Base-by-base conservation (phyloP, 345 rosid species). In the Eucalyptus sp. region DNA sequence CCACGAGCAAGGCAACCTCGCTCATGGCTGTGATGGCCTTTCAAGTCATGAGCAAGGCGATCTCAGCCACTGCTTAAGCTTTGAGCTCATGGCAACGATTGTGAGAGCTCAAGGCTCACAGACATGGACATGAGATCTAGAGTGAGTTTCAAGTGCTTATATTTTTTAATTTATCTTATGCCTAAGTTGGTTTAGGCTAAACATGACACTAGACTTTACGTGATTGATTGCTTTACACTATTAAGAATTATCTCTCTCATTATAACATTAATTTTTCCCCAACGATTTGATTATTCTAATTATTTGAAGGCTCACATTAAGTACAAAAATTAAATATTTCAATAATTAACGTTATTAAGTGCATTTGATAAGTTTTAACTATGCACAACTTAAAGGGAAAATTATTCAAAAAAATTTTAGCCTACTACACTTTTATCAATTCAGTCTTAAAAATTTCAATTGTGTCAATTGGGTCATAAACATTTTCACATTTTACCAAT, bases 371-470 rank as follows among this genome's bases (percentile, higher is more conserved):
- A 64, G 10, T 4, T 64, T 64, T 14, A 64, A 14, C 6, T n/a
- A 6, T 6, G 7, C 37, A 64, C 7, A 64, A n/a, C 18, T 64
- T 64, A 64, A 22, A 60, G 14, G 7, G 29, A 56, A 24, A 56
- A 4, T 2, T 24, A 6, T 10, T 0, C 29, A 22, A 56, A 56
- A 56, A 10, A 0, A 10, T 10, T 0, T 4, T 9, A 56, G 6
- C 62, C 12, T 10, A 56, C 0, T 56, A 0, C 6, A 56, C 1
- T 56, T 56, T 56, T 56, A 6, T 56, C 29, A 56, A 56, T 56
- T 10, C 0, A 24, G 0, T 10, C 0, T 22, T 56, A 9, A 24
- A 56, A 0, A 0, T 56, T 56, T 56, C 3, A 56, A 56, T 4
- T 24, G 10, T 24, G 1, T 52, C 10, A 20, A 52, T 3, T 18